Percentiles rank a stretch among this genome's conserved stretches.
Evolutionary conservation across 2,329 filamentous ascomycete species (phyloP).

Genomic region (Monosporascus ibericus): DNA sequence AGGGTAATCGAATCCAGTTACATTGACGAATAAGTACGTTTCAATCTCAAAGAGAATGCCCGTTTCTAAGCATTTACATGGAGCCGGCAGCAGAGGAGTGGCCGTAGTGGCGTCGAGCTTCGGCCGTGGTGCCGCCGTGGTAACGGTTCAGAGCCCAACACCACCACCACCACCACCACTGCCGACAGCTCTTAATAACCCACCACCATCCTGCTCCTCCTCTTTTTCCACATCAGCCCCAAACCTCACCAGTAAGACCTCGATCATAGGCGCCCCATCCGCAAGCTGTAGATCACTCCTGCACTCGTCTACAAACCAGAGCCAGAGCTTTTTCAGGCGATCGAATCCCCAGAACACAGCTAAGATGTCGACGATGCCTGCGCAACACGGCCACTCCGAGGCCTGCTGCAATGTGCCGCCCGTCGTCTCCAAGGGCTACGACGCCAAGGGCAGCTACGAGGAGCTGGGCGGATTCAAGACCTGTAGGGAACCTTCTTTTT

Average conservation of each 20-base stretch:
- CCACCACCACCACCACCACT: background rate
- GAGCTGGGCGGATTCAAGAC: slow-evolving; percentile 51
- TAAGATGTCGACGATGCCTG: slow-evolving; percentile 44
- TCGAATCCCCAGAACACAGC: slow-evolving; percentile 9
- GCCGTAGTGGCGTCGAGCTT: background rate
- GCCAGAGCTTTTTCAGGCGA: slow-evolving; percentile 2
- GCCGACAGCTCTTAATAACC: background rate
- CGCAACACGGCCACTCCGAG: slow-evolving; percentile 46
- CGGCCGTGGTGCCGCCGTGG: background rate
- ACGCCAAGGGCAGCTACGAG: slow-evolving; percentile 50
- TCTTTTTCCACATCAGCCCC: background rate
- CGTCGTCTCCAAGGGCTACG: slow-evolving; percentile 49
- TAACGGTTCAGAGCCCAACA: background rate
- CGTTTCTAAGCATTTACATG: background rate
- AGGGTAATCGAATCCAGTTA: no score
- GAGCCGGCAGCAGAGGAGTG: background rate
- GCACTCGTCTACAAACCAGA: slow-evolving; percentile 6
- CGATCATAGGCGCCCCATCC: background rate
- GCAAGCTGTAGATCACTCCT: slow-evolving; percentile 6
- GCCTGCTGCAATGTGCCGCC: slow-evolving; percentile 56
- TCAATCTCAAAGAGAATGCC: background rate
- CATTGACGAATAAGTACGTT: no score
- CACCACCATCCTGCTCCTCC: background rate
- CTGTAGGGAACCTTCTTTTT: slow-evolving; percentile 26
- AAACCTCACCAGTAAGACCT: slow-evolving; percentile 1